These are phyloP conservation scores for Hemileccinum impolitum DNA, from an alignment of 768 basidiomycete genomes.

Conservation along the genomic window DNA sequence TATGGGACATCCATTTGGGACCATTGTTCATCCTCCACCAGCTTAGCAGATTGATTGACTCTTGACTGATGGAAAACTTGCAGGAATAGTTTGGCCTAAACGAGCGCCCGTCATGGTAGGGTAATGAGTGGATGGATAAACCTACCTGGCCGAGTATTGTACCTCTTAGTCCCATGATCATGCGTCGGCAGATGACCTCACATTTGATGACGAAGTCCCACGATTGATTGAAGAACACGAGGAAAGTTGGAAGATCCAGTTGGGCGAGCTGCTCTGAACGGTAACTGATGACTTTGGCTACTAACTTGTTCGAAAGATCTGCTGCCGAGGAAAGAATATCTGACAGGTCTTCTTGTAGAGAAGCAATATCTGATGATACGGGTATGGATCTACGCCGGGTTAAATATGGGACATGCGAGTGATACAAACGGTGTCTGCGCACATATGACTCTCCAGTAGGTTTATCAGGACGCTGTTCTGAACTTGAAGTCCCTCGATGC, in stretches of 20 bases:
- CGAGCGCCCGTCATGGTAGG: background rate
- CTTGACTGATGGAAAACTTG: conserved; percentile 80
- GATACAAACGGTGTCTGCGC: conserved; percentile 11
- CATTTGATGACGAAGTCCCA: conserved; percentile 90
- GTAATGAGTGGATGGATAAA: conserved; percentile 7
- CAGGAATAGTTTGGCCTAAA: conserved; percentile 82
- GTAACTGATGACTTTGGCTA: conserved; percentile 71
- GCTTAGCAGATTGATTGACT: conserved; percentile 75
- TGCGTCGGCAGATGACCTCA: conserved; percentile 79
- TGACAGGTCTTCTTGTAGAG: conserved; percentile 60
- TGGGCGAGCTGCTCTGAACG: conserved; percentile 78
- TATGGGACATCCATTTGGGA: conserved; percentile 66
- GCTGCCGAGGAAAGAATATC: conserved; percentile 79
- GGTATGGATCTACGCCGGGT: conserved; percentile 34
- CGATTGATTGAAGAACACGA: conserved; percentile 75
- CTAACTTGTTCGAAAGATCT: conserved; percentile 82
- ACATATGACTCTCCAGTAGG: conserved; percentile 50
- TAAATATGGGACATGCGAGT: background rate
- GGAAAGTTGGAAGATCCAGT: conserved; percentile 71
- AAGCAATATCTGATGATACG: conserved; percentile 39
- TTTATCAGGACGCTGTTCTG: conserved; percentile 58
- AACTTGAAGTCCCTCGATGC: conserved; percentile 62
- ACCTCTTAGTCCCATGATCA: conserved; percentile 92
- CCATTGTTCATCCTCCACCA: conserved; percentile 98
- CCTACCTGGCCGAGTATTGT: conserved; percentile 77